A percentile compares a stretch with the other conserved stretches of the same genome.
phyloP scores from a whole-genome alignment of 306 rosid genomes.

The Acacia confusa region DNA sequence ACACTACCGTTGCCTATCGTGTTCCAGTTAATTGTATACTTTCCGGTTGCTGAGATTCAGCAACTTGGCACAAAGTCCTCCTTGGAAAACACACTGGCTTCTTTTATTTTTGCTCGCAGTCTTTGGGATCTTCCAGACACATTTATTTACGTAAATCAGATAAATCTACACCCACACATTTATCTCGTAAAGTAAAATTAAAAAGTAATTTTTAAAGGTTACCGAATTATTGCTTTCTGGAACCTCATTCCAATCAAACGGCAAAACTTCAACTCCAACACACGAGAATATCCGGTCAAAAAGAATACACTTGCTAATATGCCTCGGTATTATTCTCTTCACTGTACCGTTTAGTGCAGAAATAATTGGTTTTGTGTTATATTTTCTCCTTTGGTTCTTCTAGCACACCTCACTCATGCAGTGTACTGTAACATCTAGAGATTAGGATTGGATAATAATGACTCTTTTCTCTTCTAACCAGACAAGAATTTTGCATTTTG shows the following conservation, averaged over 20 bases:
- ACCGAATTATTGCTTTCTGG: not conserved
- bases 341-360: not conserved
- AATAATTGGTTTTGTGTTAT: not conserved
- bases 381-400: not conserved
- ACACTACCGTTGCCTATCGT: no score
- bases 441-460: not conserved
- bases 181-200: no score
- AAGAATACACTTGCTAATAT: not conserved
- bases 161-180: no score
- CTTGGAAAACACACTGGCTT: not conserved
- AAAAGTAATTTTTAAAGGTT: not conserved
- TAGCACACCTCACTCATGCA: not conserved
- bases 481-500: conserved; percentile 3
- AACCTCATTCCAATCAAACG: not conserved
- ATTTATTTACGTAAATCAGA: no score
- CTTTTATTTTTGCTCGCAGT: not conserved
- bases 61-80: not conserved
- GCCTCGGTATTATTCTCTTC: not conserved
- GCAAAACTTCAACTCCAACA: not conserved
- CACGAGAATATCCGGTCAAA: not conserved
- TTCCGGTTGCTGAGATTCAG: no score
- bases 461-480: conserved; percentile 13
- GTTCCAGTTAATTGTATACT: no score
- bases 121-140: no score
- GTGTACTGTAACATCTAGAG: not conserved